Evolutionary conservation across 306 rosid genomes (phyloP), one percentile per base, ranked within the genome.

Genomic region (Phaseolus lunatus): DNA sequence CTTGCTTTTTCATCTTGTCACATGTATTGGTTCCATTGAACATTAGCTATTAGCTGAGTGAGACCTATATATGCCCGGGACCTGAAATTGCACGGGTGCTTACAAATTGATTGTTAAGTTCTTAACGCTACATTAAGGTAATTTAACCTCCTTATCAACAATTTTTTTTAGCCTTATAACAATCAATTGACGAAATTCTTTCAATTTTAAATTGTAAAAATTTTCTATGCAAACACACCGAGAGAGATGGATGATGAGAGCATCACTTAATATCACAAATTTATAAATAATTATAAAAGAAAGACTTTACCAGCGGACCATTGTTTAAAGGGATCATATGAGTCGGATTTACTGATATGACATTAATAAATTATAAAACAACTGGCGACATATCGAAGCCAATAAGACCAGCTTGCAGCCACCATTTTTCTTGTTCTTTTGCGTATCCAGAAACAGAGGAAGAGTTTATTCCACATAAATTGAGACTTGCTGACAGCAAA

Each of bases 371-470:
- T 47, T 27, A 68, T 0, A 45, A 70, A 48, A 50, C 13, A 24
- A 5, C 47, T 16, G 24, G 2, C 16, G 5, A 26, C 22, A 49
- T 23, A 3, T 54, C 9, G 20, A 37, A 35, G 12, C 12, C 16
- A 72, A 72, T 31, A 31, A 72, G 39, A 54, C 39, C 53, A 37
- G 53, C 52, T 37, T 0, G 23, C 10, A 33, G n/a, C 81, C 47
- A 71, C 66, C 61, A 62, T 45, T 44, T 58, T 35, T 13, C 14
- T 31, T 67, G 76, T 78, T 33, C 2, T 52, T 63, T 58, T 66
- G 39, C 23, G 22, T 27, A 9, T 45, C 64, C 61, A 50, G 22
- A 72, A 72, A 80, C 50, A 8, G 29, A 47, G 39, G 31, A 67
- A 15, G 18, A 44, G 2, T 52, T 76, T n/a, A 50, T 71, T 57